Evolutionary conservation across 2,329 filamentous ascomycete genomes (phyloP), one percentile per base, ranked within the genome.

Genomic region (Pyricularia sp.): DNA sequence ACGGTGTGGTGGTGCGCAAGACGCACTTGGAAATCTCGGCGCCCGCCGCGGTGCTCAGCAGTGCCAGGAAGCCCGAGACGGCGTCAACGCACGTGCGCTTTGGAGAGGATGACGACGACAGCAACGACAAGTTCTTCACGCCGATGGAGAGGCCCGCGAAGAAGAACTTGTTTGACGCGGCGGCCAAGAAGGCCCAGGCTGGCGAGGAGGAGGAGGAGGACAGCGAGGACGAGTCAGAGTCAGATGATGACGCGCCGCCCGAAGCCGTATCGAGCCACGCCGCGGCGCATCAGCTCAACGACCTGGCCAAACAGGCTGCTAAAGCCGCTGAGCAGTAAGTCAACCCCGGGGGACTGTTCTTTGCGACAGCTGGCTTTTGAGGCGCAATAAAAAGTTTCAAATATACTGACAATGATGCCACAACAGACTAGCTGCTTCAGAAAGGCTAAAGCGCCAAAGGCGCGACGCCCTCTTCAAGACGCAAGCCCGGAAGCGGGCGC

Each of bases 391-490:
- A n/a, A n/a, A 50, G 14, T 50, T 17, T 10, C n/a, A n/a, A n/a
- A 17, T 59, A 68, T 59, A 9, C 30, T 63, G 23, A 31, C 9
- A 4, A 4, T 17, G 23, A 10, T 66, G 42, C 66, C 31, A 69
- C 72, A 66, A 50, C 68, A 87, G 85, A 73, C 80, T 84, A 78
- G 81, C 81, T 3, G 82, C 82, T 12, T 79, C 78, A 6, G 77
- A 83, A 71, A 88, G 85, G 76, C 80, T 81, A 68, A 88, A 86
- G 77, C 83, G 86, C 50, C 83, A 86, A 74, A 81, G 85, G 75
- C 81, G 83, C 69, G 84, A 87, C 73, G 78, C 79, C 26, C 79
- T 83, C 28, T 80, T 87, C 74, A 86, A 86, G 75, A 78, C 84
- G 68, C 86, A 88, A 76, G 85, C 85, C 2, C 82, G 84, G 70